phyloP scores from a whole-genome alignment of 2,329 filamentous ascomycete species.

The Endoconidiophora polonica region DNA sequence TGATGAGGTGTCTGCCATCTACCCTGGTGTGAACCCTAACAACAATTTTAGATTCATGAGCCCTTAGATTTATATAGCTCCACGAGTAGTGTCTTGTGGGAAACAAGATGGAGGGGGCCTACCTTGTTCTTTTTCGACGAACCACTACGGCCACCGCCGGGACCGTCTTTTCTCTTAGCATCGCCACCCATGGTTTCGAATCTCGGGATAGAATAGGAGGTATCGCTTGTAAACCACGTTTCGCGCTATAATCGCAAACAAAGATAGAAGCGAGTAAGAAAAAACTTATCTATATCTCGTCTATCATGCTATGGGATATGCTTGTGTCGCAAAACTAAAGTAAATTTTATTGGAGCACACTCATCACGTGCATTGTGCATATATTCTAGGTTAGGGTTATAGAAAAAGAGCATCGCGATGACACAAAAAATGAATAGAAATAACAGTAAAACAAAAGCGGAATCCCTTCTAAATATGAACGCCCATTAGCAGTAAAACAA shows the following conservation, averaged over 20 bases:
- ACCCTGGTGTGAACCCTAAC: slow-evolving; percentile 20
- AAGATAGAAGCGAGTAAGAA: neutral
- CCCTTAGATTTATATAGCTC: neutral
- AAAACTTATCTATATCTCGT: neutral
- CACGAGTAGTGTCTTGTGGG: neutral
- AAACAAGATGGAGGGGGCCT: slow-evolving; percentile 5
- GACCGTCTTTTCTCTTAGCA: slow-evolving; percentile 14
- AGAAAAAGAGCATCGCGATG: neutral
- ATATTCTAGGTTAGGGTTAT: neutral
- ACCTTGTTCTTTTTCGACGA: slow-evolving; percentile 28
- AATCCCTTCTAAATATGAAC: neutral
- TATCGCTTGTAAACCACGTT: neutral
- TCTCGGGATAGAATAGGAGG: neutral
- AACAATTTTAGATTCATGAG: neutral
- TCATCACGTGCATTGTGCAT: neutral
- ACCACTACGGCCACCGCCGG: slow-evolving; percentile 16
- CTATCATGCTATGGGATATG: too few species aligned
- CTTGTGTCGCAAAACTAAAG: too few species aligned
- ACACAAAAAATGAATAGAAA: neutral
- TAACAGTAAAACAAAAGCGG: neutral
- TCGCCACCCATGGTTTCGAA: slow-evolving; percentile 1
- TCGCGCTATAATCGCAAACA: neutral
- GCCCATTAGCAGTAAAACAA: neutral
- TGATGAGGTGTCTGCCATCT: slow-evolving; percentile 48
- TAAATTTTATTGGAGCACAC: neutral